phyloP scores from a whole-genome alignment of 2,329 filamentous ascomycete species.

The Fusarium transvaalense region DNA sequence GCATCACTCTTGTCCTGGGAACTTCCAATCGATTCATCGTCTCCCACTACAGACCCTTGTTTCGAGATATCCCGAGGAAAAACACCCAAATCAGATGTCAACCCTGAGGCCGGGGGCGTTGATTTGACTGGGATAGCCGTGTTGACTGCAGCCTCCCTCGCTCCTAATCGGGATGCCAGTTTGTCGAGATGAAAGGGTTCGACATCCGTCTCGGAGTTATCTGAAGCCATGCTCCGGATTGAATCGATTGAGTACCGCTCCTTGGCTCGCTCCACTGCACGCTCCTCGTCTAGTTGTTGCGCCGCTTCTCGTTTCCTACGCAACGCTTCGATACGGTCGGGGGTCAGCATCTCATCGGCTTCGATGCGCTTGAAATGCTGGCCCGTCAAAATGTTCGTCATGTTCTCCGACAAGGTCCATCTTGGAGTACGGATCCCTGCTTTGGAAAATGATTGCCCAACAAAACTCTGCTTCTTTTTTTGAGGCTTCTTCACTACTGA shows the following conservation, averaged over 20 bases:
- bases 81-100: constrained; percentile 41
- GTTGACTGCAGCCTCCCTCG: constrained; percentile 46
- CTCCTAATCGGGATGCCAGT: constrained; percentile 58
- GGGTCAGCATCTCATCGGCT: constrained; percentile 70
- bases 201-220: constrained; percentile 55
- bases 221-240: constrained; percentile 38
- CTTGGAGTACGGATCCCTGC: constrained; percentile 51
- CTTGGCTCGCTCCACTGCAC: constrained; percentile 11
- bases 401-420: constrained; percentile 68
- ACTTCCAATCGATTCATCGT: constrained; percentile 14
- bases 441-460: constrained; percentile 28
- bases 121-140: constrained; percentile 15
- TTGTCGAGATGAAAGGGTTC: constrained; percentile 66
- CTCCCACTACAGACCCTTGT: constrained; percentile 1
- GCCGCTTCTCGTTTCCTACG: constrained; percentile 53
- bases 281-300: constrained; percentile 39
- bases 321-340: constrained; percentile 63
- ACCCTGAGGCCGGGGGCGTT: constrained; percentile 13
- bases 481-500: constrained; percentile 59
- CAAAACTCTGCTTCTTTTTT: constrained; percentile 53
- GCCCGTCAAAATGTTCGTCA: constrained; percentile 68
- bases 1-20: constrained; percentile 10
- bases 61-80: constrained; percentile 45
- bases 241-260: constrained; percentile 46
- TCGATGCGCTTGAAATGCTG: constrained; percentile 68